Evolutionary conservation across 2,329 filamentous ascomycete species (phyloP).

Genomic region (Xylaria arbuscula): DNA sequence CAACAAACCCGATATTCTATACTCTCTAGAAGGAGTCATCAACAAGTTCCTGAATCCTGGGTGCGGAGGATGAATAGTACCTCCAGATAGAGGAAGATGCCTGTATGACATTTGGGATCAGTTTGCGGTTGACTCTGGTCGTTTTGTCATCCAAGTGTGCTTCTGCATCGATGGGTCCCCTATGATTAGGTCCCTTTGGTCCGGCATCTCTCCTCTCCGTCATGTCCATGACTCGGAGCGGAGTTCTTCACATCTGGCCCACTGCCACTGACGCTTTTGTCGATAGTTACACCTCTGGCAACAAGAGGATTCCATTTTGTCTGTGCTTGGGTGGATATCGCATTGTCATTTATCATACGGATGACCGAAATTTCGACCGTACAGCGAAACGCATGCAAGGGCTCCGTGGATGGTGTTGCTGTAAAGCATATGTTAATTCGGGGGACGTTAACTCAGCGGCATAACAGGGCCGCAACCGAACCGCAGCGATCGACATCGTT

Average conservation of each 20-base stretch:
- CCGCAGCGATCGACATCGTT: slow-evolving; percentile 73
- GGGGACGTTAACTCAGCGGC: slow-evolving; percentile 23
- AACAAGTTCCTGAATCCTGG: slow-evolving; percentile 66
- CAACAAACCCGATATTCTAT: slow-evolving; percentile 61
- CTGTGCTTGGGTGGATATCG: slow-evolving; percentile 65
- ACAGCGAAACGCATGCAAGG: slow-evolving; percentile 70
- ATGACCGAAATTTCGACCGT: slow-evolving; percentile 69
- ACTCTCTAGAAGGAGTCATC: slow-evolving; percentile 61
- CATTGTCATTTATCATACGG: slow-evolving; percentile 72
- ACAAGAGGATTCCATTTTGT: slow-evolving; percentile 42
- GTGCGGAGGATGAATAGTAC: slow-evolving; percentile 66
- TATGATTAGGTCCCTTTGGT: slow-evolving; percentile 56
- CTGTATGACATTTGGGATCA: slow-evolving; percentile 62
- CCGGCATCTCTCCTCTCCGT: slow-evolving; percentile 32
- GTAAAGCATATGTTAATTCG: slow-evolving; percentile 15
- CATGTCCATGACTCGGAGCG: slow-evolving; percentile 39
- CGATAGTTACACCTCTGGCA: slow-evolving; percentile 44
- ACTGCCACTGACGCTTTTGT: slow-evolving; percentile 74
- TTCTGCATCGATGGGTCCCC: slow-evolving; percentile 67
- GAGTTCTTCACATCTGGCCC: slow-evolving; percentile 61
- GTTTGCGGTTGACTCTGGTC: slow-evolving; percentile 64
- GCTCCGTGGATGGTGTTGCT: slow-evolving; percentile 61
- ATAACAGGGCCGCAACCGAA: slow-evolving; percentile 65
- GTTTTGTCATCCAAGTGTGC: slow-evolving; percentile 68
- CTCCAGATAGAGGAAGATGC: slow-evolving; percentile 62